Conservation (phyloP, 116 monocot species). For the Trichopus zeylanicus region DNA sequence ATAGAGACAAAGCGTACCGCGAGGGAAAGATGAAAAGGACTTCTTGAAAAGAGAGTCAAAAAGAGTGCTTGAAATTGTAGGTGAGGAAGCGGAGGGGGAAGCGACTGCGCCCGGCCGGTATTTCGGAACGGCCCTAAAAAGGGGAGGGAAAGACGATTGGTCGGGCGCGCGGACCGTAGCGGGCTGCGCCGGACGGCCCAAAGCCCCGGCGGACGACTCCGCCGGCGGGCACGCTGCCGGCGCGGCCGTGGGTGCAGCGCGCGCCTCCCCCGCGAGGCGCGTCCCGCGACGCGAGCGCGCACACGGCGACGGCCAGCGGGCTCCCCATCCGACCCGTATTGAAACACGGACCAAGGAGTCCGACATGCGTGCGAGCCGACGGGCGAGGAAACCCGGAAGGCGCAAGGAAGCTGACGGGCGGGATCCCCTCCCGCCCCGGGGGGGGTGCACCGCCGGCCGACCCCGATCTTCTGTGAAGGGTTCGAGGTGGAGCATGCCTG, state of each 20-base stretch:
- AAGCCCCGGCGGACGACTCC: not conserved
- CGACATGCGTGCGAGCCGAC: conserved; percentile 24
- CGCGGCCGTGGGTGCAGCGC: not conserved
- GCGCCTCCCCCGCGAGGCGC: not conserved
- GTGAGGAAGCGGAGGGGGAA: not conserved
- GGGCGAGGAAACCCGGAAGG: too few species aligned
- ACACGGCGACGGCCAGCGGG: not conserved
- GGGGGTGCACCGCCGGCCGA: conserved; percentile 16
- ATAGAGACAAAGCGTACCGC: too few species aligned
- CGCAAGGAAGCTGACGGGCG: conserved; percentile 14
- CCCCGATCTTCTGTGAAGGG: conserved; percentile 6
- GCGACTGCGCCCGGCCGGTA: not conserved
- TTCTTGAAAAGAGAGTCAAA: too few species aligned
- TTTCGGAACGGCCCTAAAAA: not conserved
- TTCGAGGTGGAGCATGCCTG: too few species aligned
- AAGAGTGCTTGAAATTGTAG: too few species aligned
- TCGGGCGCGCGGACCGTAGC: not conserved
- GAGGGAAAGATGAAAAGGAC: too few species aligned
- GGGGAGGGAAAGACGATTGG: too few species aligned
- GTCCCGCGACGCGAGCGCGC: not conserved
- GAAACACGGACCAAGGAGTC: conserved; percentile 27
- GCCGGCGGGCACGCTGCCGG: not conserved
- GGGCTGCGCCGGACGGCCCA: not conserved
- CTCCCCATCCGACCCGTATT: conserved; percentile 21
- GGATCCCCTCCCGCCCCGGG: conserved; percentile 13